phyloP scores from a whole-genome alignment of 441 rosid species.

The California macrophylla region DNA sequence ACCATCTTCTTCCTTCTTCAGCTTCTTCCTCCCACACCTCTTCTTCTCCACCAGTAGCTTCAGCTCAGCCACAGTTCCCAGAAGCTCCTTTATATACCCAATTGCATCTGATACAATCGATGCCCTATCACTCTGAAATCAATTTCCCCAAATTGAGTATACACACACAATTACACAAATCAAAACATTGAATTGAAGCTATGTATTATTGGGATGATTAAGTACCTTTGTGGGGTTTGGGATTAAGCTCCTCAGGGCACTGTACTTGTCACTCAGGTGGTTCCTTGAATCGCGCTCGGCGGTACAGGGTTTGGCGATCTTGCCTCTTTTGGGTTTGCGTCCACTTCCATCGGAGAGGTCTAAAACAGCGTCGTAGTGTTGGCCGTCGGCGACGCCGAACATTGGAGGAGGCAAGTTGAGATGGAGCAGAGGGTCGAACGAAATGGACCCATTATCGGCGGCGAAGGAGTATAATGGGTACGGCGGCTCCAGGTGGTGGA shows the following conservation, averaged over 20 bases:
- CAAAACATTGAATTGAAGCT: neutral
- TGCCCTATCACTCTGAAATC: constrained; percentile 60
- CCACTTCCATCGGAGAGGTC: constrained; percentile 22
- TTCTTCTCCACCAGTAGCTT: constrained; percentile 63
- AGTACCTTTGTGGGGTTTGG: constrained; percentile 79
- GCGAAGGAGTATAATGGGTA: constrained; percentile 17
- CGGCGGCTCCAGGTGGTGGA: constrained; percentile 15
- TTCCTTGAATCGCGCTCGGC: constrained; percentile 70
- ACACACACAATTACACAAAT: neutral
- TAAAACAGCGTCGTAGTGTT: neutral
- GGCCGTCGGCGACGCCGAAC: constrained; percentile 9
- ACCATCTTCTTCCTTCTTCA: constrained; percentile 40
- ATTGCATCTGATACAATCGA: constrained; percentile 72
- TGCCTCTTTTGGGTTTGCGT: constrained; percentile 37
- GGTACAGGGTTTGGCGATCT: constrained; percentile 47
- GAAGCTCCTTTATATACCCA: constrained; percentile 66
- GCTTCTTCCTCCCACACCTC: constrained; percentile 48
- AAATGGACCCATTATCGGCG: constrained; percentile 30
- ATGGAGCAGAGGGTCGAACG: constrained; percentile 57
- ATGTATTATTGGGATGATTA: neutral
- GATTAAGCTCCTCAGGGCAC: constrained; percentile 48
- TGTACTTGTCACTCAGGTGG: constrained; percentile 47
- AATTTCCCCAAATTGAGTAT: neutral
- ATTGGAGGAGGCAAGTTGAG: constrained; percentile 51
- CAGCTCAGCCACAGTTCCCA: constrained; percentile 58